Conservation (phyloP, 1,139 yeast species). For the Blastobotrys ciferrii region DNA sequence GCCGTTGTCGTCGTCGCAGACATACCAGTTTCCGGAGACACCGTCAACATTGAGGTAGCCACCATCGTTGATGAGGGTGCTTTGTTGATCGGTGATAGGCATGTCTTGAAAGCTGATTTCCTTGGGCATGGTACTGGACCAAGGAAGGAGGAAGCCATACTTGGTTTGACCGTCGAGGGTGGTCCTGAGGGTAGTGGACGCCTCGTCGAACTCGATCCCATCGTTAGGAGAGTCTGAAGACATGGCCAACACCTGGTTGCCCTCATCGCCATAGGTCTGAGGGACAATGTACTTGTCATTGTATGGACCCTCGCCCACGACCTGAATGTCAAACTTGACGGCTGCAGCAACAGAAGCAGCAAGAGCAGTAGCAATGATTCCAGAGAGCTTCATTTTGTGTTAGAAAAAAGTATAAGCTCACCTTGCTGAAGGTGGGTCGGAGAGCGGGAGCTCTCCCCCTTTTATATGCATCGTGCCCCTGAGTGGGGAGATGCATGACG, state of each 20-base stretch:
- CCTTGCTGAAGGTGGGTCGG: no score
- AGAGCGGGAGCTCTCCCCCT: no score
- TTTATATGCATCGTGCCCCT: no score
- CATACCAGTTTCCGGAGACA: neutral
- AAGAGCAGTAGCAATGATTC: no score
- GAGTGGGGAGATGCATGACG: no score
- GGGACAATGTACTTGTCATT: neutral
- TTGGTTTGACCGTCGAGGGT: neutral
- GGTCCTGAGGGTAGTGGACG: neutral
- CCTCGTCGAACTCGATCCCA: neutral
- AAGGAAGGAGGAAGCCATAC: neutral
- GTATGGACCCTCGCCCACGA: neutral
- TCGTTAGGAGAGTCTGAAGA: neutral
- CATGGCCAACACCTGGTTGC: neutral
- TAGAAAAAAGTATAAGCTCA: no score
- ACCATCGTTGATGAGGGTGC: neutral
- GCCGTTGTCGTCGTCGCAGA: neutral
- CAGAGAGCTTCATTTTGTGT: no score
- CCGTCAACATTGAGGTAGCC: neutral
- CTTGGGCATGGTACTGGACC: neutral
- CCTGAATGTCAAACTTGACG: neutral
- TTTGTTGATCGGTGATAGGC: no score
- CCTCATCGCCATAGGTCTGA: neutral
- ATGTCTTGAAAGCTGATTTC: neutral
- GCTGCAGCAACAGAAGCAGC: no score